Base-by-base conservation (phyloP, 164 flowering plant species). In the Liriodendron chinense region DNA sequence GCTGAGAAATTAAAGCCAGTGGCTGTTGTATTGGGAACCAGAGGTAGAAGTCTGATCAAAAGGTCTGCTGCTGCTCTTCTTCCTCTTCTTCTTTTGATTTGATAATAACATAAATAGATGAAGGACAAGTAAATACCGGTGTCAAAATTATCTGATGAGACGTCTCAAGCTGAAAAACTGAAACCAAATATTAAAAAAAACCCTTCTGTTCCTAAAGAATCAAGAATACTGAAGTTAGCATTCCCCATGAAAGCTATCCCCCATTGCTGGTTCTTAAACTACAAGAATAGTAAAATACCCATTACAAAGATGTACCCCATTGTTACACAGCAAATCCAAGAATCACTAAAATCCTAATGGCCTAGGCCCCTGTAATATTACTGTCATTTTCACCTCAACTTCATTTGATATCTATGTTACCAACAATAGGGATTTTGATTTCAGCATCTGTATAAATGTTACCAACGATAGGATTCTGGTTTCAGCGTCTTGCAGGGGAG, bases 21-120 rank as follows among this genome's bases (percentile, higher is more conserved):
- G 62, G 94, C 97, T 69, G 87, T 96, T 7, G 87, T 96, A n/a
- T 79, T 96, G 90, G 98, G 98, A 47, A 91, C 95, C 70, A 85
- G 97, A 81, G 98, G 99, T 76, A 82, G 97, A 78, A 69, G 95
- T 82, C 67, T 89, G 48, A 77, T 93, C 20, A 85, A 88, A 80
- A 90, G 98, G 98, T 91, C 59, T 53, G 47, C 61, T 57, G 47
- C 22, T 24, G 47, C 61, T 34, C 43, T 34, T 34, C 43, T 34
- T 34, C n/a, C n/a, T n/a, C 43, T 34, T 34, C 43, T 24, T 2
- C 24, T 66, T 1, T 34, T 71, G 21, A 57, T 66, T 49, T 6
- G 25, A 72, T 20, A n/a, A 16, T 10, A 10, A 13, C 24, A 9
- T 25, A 3, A 18, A 25, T 23, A 24, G 47, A 63, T 8, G 9